These are phyloP conservation scores for Colletotrichum navitas DNA, from an alignment of 2,329 filamentous ascomycete genomes.

Conservation along the genomic window DNA sequence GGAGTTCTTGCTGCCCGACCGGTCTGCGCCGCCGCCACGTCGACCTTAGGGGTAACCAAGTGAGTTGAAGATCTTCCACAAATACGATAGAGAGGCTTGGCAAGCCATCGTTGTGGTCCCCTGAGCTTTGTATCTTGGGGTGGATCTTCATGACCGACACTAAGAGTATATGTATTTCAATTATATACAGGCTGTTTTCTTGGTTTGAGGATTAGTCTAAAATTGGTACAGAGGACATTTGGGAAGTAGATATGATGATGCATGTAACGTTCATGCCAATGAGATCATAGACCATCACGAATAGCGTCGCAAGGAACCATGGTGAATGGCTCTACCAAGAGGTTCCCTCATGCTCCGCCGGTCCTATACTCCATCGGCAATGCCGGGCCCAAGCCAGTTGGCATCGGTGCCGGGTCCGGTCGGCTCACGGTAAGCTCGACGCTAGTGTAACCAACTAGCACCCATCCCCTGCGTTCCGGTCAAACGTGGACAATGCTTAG, in stretches of 20 bases:
- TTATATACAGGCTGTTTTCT: neutral
- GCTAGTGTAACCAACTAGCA: conserved; percentile 10
- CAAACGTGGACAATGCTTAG: conserved; percentile 29
- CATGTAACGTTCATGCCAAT: neutral
- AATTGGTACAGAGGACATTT: neutral
- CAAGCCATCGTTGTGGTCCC: conserved; percentile 12
- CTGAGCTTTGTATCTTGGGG: neutral
- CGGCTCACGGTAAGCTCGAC: conserved; percentile 15
- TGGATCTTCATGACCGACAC: neutral
- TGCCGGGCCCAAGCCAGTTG: neutral
- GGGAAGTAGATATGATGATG: neutral
- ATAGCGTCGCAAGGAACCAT: neutral
- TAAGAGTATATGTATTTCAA: neutral
- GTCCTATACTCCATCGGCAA: conserved; percentile 1
- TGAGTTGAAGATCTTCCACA: conserved; percentile 21
- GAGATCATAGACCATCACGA: neutral
- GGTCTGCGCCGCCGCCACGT: neutral
- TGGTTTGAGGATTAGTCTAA: neutral
- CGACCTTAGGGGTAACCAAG: neutral
- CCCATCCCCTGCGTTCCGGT: conserved; percentile 39
- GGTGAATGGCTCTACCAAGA: neutral
- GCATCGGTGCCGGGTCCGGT: conserved; percentile 3
- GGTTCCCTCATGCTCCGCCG: neutral
- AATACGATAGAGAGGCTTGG: conserved; percentile 11
- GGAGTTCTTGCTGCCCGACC: conserved; percentile 1